Conservation (phyloP, 164 flowering plant species). For the Platanus orientalis region DNA sequence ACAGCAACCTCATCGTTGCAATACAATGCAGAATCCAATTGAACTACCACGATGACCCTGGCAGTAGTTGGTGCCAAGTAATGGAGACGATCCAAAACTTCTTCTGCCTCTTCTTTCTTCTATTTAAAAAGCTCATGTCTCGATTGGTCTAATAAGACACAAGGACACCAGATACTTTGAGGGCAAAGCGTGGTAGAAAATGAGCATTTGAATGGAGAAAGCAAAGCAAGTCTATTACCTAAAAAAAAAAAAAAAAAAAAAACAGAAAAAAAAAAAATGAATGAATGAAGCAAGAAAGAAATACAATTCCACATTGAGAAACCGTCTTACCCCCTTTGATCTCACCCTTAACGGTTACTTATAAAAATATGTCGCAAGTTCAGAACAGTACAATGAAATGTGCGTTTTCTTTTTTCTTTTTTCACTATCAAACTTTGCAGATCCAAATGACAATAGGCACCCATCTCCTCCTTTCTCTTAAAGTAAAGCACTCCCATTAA, state of each 20-base stretch:
- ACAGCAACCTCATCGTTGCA: neutral
- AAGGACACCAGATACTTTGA: neutral
- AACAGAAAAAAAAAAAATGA: too few species aligned
- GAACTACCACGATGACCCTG: neutral
- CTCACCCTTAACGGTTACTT: neutral
- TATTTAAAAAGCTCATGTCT: neutral
- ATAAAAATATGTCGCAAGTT: neutral
- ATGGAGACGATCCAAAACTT: too few species aligned
- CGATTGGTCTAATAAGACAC: neutral
- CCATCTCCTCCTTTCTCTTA: neutral
- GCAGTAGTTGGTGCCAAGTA: too few species aligned
- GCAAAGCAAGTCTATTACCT: too few species aligned
- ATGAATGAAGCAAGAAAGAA: too few species aligned
- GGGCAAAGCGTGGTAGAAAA: neutral
- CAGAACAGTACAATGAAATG: neutral
- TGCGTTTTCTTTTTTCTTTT: neutral
- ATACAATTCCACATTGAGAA: neutral
- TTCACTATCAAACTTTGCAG: neutral
- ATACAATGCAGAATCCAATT: neutral
- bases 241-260: too few species aligned
- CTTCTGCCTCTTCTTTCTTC: neutral
- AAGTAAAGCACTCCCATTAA: slow-evolving; percentile 1
- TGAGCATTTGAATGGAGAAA: neutral
- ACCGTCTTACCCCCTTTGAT: neutral
- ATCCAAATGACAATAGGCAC: neutral